A percentile compares a stretch with the other conserved stretches of the same genome.
Evolutionary conservation across 1,284 basidiomycete species (phyloP).

Genomic region (Tylopilus orsonianus): DNA sequence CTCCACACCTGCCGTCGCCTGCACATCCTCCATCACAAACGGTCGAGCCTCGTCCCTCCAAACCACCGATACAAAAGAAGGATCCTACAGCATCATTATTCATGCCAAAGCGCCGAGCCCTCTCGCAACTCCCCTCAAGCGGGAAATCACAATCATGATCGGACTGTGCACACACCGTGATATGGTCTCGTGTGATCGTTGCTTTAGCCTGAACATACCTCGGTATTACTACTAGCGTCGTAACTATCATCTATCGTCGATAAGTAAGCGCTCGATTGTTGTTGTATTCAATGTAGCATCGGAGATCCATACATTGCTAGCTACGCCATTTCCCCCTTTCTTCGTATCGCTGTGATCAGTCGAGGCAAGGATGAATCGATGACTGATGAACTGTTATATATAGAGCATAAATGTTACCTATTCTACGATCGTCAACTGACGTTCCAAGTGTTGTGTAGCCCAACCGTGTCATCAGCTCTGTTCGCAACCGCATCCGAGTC

Average conservation of each 20-base stretch:
- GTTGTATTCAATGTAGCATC: constrained; percentile 17
- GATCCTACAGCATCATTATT: constrained; percentile 67
- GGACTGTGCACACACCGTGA: constrained; percentile 27
- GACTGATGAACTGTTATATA: not conserved
- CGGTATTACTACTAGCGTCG: not conserved
- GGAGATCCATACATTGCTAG: constrained; percentile 12
- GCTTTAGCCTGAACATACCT: constrained; percentile 1
- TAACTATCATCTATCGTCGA: constrained; percentile 13
- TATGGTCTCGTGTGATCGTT: not conserved
- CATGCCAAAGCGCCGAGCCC: constrained; percentile 69
- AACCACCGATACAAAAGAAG: constrained; percentile 49
- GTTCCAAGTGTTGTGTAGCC: constrained; percentile 72
- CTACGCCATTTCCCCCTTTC: not conserved
- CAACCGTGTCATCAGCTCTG: constrained; percentile 71
- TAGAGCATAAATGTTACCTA: constrained; percentile 4
- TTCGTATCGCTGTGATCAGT: constrained; percentile 9
- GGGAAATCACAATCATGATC: constrained; percentile 18
- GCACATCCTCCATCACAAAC: constrained; percentile 17
- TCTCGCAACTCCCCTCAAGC: constrained; percentile 54
- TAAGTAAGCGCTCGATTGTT: constrained; percentile 2
- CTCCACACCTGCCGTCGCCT: constrained; percentile 16
- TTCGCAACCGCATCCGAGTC: constrained; percentile 46
- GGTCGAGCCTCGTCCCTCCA: constrained; percentile 30
- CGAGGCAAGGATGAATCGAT: not conserved
- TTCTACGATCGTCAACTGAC: constrained; percentile 23